Evolutionary conservation across 345 rosid genomes (phyloP).

Genomic region (Aegle marmelos): DNA sequence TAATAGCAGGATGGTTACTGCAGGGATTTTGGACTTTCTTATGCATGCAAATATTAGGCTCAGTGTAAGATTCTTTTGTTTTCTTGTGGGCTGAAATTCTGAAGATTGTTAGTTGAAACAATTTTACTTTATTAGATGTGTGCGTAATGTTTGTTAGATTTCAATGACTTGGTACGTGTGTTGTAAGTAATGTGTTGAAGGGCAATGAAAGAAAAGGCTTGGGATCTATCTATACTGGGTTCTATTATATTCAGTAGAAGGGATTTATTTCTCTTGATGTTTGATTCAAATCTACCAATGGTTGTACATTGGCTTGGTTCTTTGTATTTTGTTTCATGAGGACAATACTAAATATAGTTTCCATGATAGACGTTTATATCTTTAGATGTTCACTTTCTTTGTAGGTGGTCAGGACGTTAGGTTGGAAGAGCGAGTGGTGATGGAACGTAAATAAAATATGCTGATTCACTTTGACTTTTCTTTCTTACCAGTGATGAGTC

Average conservation of each 20-base stretch:
- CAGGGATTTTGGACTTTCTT: constrained; percentile 74
- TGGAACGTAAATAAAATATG: not conserved
- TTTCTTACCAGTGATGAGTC: not conserved
- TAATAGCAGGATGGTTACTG: constrained; percentile 45
- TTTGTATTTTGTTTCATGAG: not conserved
- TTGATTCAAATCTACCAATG: not conserved
- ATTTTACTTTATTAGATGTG: not conserved
- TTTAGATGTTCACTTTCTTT: not conserved
- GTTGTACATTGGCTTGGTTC: not conserved
- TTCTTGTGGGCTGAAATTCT: not conserved
- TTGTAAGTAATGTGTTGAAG: not conserved
- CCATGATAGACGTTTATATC: not conserved
- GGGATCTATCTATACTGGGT: not conserved
- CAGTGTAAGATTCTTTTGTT: constrained; percentile 41
- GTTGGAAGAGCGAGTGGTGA: not conserved
- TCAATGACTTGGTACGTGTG: not conserved
- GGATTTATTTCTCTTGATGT: not conserved
- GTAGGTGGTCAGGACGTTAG: not conserved
- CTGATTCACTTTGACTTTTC: not conserved
- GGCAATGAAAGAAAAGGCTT: not conserved
- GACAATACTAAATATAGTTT: not conserved
- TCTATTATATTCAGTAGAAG: not conserved
- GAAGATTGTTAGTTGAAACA: not conserved
- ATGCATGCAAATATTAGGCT: constrained; percentile 81
- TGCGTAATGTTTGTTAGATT: not conserved